Base-by-base conservation (phyloP, 108 stramenopile species). In the Discostella stelligeroides region DNA sequence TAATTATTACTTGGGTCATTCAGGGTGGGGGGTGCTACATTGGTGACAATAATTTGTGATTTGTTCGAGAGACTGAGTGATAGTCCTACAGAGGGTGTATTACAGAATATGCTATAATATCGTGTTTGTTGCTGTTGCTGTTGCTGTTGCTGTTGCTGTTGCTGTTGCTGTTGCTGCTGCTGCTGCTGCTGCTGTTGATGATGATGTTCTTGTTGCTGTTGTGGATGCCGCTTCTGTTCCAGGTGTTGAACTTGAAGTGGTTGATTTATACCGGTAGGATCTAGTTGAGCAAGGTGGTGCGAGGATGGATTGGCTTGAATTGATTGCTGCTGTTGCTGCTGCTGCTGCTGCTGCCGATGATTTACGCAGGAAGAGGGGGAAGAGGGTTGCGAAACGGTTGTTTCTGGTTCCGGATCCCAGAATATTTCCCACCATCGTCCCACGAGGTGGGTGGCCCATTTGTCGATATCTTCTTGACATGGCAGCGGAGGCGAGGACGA, bases 341-440 rank as follows among this genome's bases (percentile, higher is more conserved):
- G 72, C 30, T 38, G 72, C 11, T 64, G 25, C 39, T 68, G 55
- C 1, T 23, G 24, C 15, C 17, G 24, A 5, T 21, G 17, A 13
- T 48, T 6, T n/a, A 63, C 28, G 15, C 24, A 27, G 4, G 15
- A 46, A 4, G n/a, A 60, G 34, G 29, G 38, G 30, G 15, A 1
- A 60, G 12, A 7, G 13, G 3, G 38, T 60, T 20, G 54, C 10
- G 54, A 6, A 18, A 30, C n/a, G n/a, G 17, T 51, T 24, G 18
- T 20, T 41, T 41, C 51, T 50, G 39, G 17, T 0, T 70, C 66
- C 9, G 67, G 66, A 18, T 73, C 84, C 92, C 92, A 92, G 60
- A 74, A 92, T 25, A 92, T 84, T 66, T 92, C 92, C 89, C 89
- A 92, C 68, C 89, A 86, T 40, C 86, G 66, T 27, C 88, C 92